phyloP scores from a whole-genome alignment of 768 basidiomycete genomes.

The Coprinopsis sp. region DNA sequence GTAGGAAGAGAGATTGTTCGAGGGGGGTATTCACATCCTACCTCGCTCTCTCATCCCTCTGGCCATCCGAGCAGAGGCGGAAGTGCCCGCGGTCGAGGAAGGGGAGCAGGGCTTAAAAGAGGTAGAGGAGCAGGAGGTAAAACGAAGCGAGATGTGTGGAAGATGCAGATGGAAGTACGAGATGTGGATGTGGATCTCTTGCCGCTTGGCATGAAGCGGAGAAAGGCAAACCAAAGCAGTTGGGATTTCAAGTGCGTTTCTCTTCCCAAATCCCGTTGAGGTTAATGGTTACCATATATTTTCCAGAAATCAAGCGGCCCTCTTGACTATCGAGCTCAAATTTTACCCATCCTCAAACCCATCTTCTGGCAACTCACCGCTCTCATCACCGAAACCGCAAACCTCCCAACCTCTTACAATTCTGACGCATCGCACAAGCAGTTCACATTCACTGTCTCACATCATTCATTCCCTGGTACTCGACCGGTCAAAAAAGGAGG shows the following conservation, averaged over 20 bases:
- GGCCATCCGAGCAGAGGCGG: conserved; percentile 23
- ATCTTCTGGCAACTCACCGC: conserved; percentile 31
- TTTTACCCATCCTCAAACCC: conserved; percentile 53
- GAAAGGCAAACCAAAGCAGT: conserved; percentile 72
- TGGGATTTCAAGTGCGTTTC: conserved; percentile 74
- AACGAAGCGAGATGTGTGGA: conserved; percentile 65
- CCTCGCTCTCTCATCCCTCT: no score
- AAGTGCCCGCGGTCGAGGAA: conserved; percentile 18
- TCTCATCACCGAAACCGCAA: conserved; percentile 28
- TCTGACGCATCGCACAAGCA: conserved; percentile 60
- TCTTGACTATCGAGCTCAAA: conserved; percentile 70
- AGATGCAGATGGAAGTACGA: conserved; percentile 58
- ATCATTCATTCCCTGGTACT: conserved; percentile 44
- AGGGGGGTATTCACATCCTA: conserved; percentile 49
- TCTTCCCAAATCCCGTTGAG: no score
- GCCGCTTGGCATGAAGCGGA: conserved; percentile 77
- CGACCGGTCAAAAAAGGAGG: conserved; percentile 44
- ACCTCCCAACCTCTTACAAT: conserved; percentile 45
- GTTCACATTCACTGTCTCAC: conserved; percentile 45
- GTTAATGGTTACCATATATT: no score
- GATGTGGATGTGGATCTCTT: conserved; percentile 76
- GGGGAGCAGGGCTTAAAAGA: conserved; percentile 28
- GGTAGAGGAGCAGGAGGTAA: conserved; percentile 22
- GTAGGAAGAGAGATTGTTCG: conserved; percentile 70
- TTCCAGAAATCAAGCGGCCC: conserved; percentile 57